Conservation (phyloP, 495 filamentous ascomycete species). For the Glarea lozoyensis region DNA sequence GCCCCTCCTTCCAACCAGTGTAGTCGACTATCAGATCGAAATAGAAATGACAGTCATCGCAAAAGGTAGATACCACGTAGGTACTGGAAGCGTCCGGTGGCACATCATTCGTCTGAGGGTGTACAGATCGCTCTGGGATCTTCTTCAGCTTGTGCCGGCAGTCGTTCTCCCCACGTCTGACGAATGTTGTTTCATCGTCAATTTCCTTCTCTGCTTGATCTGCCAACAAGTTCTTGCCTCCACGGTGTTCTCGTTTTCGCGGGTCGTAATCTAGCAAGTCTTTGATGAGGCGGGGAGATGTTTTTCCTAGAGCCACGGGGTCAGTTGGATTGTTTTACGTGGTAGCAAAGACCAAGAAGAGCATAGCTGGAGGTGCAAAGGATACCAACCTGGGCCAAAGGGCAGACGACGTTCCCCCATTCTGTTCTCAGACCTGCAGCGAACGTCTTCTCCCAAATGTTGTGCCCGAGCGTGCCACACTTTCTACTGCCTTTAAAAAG, state of each 20-base stretch:
- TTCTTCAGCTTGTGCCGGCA: conserved; percentile 19
- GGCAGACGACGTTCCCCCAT: conserved; percentile 8
- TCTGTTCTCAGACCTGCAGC: conserved; percentile 3
- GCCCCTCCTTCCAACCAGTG: not conserved
- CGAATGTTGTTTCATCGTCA: too few relatives aligned
- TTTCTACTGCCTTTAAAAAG: too few relatives aligned
- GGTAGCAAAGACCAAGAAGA: not conserved
- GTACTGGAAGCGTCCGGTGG: conserved; percentile 1
- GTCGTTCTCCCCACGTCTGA: conserved; percentile 8
- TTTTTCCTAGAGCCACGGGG: conserved; percentile 17
- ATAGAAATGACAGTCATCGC: conserved; percentile 15
- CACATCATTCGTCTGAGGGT: conserved; percentile 11
- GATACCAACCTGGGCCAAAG: conserved; percentile 14
- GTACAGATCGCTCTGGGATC: conserved; percentile 9
- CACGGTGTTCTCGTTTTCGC: not conserved
- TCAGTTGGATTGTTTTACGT: too few relatives aligned
- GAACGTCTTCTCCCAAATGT: too few relatives aligned
- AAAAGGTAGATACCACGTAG: conserved; percentile 18
- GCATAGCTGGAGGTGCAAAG: not conserved
- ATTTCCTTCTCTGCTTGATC: conserved; percentile 14
- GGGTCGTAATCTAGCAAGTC: conserved; percentile 23
- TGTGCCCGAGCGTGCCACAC: too few relatives aligned
- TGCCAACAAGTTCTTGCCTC: conserved; percentile 16
- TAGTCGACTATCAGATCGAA: conserved; percentile 16
- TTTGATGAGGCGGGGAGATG: conserved; percentile 16